phyloP scores from a whole-genome alignment of 495 filamentous ascomycete species.

The Trichoderma erinaceum region DNA sequence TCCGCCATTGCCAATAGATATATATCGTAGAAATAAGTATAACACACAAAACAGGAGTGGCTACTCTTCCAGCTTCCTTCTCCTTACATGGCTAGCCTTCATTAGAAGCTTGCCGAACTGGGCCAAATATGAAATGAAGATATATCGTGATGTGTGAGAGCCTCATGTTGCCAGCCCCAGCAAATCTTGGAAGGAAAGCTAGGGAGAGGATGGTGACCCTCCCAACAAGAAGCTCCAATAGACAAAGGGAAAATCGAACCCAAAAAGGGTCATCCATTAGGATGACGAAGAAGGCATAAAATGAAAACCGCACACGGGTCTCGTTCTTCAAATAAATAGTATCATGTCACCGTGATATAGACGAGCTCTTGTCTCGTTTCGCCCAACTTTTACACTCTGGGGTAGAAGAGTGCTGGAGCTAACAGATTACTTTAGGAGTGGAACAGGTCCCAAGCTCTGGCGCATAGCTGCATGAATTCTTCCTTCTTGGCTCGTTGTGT shows the following conservation, averaged over 20 bases:
- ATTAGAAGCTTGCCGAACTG: not conserved
- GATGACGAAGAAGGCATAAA: not conserved
- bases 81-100: not conserved
- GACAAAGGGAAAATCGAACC: not conserved
- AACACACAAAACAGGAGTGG: not conserved
- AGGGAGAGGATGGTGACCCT: conserved; percentile 7
- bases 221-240: conserved; percentile 3
- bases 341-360: conserved; percentile 11
- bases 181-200: not conserved
- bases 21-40: conserved; percentile 9
- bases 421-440: conserved; percentile 60
- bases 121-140: not conserved
- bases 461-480: conserved; percentile 82
- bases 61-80: not conserved
- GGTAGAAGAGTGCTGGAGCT: not conserved
- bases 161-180: conserved; percentile 10
- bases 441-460: conserved; percentile 91
- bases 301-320: not conserved
- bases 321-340: not conserved
- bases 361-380: not conserved
- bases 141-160: not conserved
- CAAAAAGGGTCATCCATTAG: not conserved
- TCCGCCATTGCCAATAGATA: conserved; percentile 5
- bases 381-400: not conserved
- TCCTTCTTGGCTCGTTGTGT: conserved; percentile 86